phyloP scores from a whole-genome alignment of 2,329 filamentous ascomycete genomes.

The Alternaria gansuensis region DNA sequence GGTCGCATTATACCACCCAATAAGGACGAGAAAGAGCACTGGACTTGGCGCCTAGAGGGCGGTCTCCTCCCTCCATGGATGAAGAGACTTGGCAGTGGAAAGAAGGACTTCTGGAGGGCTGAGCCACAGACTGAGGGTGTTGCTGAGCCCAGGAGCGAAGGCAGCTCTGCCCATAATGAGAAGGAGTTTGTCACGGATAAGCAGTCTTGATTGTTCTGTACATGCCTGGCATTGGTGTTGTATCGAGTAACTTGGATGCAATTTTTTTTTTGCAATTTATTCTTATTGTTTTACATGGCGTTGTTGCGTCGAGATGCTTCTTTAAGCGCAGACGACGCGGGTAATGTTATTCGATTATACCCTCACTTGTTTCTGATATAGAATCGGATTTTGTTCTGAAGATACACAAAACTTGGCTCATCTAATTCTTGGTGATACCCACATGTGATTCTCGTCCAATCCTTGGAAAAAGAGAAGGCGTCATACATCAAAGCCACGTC shows the following conservation, averaged over 20 bases:
- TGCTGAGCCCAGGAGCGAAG: slow-evolving; percentile 37
- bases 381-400: neutral
- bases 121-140: slow-evolving; percentile 42
- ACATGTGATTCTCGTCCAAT: neutral
- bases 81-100: slow-evolving; percentile 68
- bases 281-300: slow-evolving; percentile 9
- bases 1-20: slow-evolving; percentile 78
- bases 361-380: slow-evolving; percentile 19
- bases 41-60: slow-evolving; percentile 80
- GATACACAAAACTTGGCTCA: neutral
- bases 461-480: neutral
- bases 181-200: slow-evolving; percentile 41
- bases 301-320: neutral
- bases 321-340: neutral
- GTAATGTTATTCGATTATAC: slow-evolving; percentile 19
- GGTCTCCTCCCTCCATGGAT: slow-evolving; percentile 81
- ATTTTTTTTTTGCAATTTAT: neutral
- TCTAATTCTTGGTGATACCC: neutral
- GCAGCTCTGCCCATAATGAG: slow-evolving; percentile 36
- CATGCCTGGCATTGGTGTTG: neutral
- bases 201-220: slow-evolving; percentile 31
- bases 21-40: slow-evolving; percentile 78
- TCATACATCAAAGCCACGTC: neutral
- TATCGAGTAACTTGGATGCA: neutral
- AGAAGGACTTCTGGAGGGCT: slow-evolving; percentile 74